phyloP scores from a whole-genome alignment of 2,329 filamentous ascomycete species.

The Exophiala calicioides region DNA sequence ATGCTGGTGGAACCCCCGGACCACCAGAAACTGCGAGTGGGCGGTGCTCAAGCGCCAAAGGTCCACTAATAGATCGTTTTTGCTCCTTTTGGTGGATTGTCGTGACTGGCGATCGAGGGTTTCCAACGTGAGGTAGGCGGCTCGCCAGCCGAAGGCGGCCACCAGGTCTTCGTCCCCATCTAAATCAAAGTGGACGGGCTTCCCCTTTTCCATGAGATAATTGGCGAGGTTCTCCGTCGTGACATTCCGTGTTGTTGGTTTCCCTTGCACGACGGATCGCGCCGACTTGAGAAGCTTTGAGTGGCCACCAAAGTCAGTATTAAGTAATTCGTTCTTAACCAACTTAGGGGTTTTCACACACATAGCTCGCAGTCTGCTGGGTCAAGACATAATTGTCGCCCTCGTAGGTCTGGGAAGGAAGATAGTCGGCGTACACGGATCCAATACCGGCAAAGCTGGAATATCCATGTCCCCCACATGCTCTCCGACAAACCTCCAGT shows the following conservation, averaged over 20 bases:
- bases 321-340: too few species aligned
- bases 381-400: conserved; percentile 81
- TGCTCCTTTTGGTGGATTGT: too few species aligned
- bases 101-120: conserved; percentile 71
- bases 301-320: too few species aligned
- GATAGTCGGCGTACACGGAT: conserved; percentile 72
- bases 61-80: too few species aligned
- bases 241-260: conserved; percentile 66
- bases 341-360: conserved; percentile 74
- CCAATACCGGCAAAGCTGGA: conserved; percentile 73
- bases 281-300: conserved; percentile 75
- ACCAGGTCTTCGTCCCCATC: conserved; percentile 73
- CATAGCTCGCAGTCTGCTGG: conserved; percentile 73
- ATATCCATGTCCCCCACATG: conserved; percentile 77
- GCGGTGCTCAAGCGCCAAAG: too few species aligned
- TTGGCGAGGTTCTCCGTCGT: conserved; percentile 65
- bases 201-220: conserved; percentile 67
- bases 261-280: conserved; percentile 65
- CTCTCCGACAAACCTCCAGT: conserved; percentile 70
- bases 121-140: conserved; percentile 73
- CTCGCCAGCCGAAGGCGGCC: conserved; percentile 72
- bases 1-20: too few species aligned
- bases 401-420: conserved; percentile 70
- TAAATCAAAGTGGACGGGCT: not conserved
- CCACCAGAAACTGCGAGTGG: too few species aligned